These are phyloP conservation scores for Isatis lusitanica DNA, from an alignment of 441 rosid genomes.

Conservation along the genomic window DNA sequence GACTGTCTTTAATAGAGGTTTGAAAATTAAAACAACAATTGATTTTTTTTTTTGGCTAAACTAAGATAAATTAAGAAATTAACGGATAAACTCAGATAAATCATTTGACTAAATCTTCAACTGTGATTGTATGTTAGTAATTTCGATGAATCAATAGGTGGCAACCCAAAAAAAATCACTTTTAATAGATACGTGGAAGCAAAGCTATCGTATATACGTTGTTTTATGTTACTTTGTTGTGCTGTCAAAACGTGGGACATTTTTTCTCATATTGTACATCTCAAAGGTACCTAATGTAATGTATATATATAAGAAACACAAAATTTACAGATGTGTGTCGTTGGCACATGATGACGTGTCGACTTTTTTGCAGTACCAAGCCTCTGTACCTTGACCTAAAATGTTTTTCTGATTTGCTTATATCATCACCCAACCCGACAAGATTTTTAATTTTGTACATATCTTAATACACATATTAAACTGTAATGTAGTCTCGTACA, in stretches of 20 bases:
- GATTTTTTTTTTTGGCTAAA: neutral
- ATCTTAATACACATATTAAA: constrained; percentile 6
- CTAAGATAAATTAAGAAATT: neutral
- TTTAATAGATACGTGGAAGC: constrained; percentile 18
- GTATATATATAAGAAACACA: neutral
- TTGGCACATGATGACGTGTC: constrained; percentile 19
- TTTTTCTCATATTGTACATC: neutral
- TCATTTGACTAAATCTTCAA: constrained; percentile 9
- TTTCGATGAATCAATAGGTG: neutral
- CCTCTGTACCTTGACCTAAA: constrained; percentile 21
- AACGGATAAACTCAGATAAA: constrained; percentile 14
- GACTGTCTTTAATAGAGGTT: neutral
- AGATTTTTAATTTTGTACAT: neutral
- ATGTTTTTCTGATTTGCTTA: constrained; percentile 22
- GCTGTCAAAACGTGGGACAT: constrained; percentile 22
- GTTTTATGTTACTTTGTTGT: constrained; percentile 30
- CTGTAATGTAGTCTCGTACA: neutral
- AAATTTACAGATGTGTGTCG: constrained; percentile 17
- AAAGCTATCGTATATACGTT: constrained; percentile 9
- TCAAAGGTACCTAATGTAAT: constrained; percentile 18
- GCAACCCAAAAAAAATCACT: neutral
- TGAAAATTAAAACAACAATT: neutral
- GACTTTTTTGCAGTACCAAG: neutral
- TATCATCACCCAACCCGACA: constrained; percentile 26
- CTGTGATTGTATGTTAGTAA: neutral